Evolutionary conservation across 768 basidiomycete genomes (phyloP).

Genomic region (Phanerochaete sordida): DNA sequence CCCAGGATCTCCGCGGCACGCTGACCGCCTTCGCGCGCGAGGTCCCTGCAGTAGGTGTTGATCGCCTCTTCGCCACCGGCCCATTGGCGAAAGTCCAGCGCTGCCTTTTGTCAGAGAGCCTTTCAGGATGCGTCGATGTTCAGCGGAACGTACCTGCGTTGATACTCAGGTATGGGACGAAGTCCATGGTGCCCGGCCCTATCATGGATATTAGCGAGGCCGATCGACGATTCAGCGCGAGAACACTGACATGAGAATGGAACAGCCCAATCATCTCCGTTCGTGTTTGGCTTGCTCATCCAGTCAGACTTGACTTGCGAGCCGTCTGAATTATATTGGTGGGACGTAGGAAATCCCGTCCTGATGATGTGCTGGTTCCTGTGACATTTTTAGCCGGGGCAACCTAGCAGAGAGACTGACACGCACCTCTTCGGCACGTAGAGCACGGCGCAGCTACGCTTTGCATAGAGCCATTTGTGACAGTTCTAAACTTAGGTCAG

Average conservation of each 20-base stretch:
- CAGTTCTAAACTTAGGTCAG: constrained; percentile 51
- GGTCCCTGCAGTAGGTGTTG: constrained; percentile 58
- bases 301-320: constrained; percentile 25
- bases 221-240: neutral
- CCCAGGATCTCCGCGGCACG: constrained; percentile 53
- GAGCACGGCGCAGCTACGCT: constrained; percentile 60
- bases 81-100: constrained; percentile 65
- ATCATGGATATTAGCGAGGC: neutral
- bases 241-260: constrained; percentile 49
- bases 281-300: constrained; percentile 15
- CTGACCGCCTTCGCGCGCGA: constrained; percentile 66
- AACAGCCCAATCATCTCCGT: constrained; percentile 37
- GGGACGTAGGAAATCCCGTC: constrained; percentile 52
- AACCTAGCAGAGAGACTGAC: neutral
- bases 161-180: constrained; percentile 48
- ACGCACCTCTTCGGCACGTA: constrained; percentile 64
- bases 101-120: too few relatives aligned
- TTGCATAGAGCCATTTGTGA: constrained; percentile 78
- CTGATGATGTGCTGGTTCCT: constrained; percentile 63
- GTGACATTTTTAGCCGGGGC: neutral
- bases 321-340: constrained; percentile 44
- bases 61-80: constrained; percentile 75
- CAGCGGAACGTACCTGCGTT: constrained; percentile 45
- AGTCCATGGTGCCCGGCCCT: constrained; percentile 66
- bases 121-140: too few relatives aligned